Evolutionary conservation across 768 basidiomycete species (phyloP).

Genomic region (Lactarius trivialis): DNA sequence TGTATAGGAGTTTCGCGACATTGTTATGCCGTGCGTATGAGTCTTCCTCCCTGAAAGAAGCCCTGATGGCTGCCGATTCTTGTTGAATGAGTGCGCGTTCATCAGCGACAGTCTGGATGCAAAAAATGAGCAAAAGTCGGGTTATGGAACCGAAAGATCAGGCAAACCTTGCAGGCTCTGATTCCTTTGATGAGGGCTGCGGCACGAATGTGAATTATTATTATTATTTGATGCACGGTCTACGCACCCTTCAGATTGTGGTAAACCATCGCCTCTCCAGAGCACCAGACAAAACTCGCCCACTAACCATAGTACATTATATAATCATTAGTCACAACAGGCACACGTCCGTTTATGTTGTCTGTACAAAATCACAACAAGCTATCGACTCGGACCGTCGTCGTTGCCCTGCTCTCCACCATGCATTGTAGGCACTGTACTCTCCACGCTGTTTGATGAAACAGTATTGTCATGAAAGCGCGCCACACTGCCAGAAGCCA

Average conservation of each 20-base stretch:
- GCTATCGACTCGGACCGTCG: no score
- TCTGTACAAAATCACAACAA: no score
- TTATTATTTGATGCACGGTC: background rate
- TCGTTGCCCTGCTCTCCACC: no score
- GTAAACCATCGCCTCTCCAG: conserved; percentile 51
- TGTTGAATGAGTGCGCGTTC: conserved; percentile 95
- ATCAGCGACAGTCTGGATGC: conserved; percentile 85
- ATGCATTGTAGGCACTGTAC: no score
- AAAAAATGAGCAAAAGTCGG: conserved; percentile 23
- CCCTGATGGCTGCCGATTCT: conserved; percentile 94
- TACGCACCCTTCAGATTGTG: conserved; percentile 77
- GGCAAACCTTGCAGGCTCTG: conserved; percentile 80
- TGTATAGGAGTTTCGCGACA: conserved; percentile 95
- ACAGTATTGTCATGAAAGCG: no score
- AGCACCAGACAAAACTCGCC: background rate
- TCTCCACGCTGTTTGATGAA: no score
- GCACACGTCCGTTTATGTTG: background rate
- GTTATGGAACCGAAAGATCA: background rate
- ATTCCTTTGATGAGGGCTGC: conserved; percentile 97
- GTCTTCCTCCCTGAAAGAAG: conserved; percentile 96
- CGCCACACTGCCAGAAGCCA: no score
- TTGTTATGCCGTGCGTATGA: conserved; percentile 93
- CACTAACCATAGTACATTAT: background rate
- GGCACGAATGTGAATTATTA: conserved; percentile 26
- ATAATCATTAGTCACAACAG: background rate